phyloP scores from a whole-genome alignment of 208 protist species.

The Leishmania martiniquensis region DNA sequence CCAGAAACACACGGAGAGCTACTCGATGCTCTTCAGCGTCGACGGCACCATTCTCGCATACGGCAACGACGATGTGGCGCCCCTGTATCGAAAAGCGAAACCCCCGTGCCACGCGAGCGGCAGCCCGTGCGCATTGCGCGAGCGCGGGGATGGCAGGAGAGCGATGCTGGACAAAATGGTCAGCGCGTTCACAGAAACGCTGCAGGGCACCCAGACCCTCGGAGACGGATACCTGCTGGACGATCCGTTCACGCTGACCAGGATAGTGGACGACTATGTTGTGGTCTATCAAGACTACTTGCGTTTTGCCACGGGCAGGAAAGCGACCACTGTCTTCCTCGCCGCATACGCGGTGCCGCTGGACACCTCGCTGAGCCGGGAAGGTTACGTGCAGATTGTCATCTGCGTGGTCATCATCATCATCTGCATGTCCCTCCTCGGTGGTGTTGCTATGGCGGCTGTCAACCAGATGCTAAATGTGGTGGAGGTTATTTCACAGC shows the following conservation, averaged over 20 bases:
- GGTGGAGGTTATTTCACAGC: conserved; percentile 52
- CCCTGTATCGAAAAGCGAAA: background rate
- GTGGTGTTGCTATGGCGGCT: conserved; percentile 38
- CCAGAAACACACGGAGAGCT: conserved; percentile 43
- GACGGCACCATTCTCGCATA: conserved; percentile 38
- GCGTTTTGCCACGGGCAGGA: conserved; percentile 24
- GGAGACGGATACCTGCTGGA: conserved; percentile 9
- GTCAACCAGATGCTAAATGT: conserved; percentile 51
- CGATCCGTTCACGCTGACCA: conserved; percentile 10
- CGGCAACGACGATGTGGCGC: conserved; percentile 11
- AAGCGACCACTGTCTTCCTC: conserved; percentile 37
- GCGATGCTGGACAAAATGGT: conserved; percentile 35
- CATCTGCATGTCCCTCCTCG: conserved; percentile 50
- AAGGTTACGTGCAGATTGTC: conserved; percentile 47
- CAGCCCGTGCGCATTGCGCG: fast-evolving
- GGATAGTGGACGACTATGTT: conserved; percentile 27
- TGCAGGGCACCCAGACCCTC: conserved; percentile 1
- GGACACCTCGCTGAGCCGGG: conserved; percentile 24
- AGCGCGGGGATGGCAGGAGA: conserved; percentile 6
- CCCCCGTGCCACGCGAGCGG: conserved; percentile 5
- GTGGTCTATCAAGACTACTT: conserved; percentile 54
- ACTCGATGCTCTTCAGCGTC: conserved; percentile 45
- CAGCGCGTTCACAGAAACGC: conserved; percentile 11
- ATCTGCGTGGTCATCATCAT: conserved; percentile 62
- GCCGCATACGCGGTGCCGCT: conserved; percentile 57